Conservation (phyloP, 441 rosid genomes). For the Brassica hybrid region DNA sequence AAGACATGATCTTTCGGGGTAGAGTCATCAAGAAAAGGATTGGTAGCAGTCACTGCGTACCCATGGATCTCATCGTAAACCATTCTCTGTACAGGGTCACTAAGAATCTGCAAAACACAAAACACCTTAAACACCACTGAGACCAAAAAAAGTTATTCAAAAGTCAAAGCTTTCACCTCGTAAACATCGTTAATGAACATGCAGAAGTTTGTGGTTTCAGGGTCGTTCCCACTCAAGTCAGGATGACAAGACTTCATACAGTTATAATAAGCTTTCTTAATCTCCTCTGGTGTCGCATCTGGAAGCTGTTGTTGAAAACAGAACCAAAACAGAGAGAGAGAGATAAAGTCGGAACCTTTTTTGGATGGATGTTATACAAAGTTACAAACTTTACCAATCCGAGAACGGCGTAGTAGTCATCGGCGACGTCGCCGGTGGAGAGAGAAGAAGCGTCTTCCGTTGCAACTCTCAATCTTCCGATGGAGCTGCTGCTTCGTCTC, state of each 20-base stretch:
- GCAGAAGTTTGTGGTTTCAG: conserved; percentile 89
- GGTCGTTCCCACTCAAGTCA: conserved; percentile 82
- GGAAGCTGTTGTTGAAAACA: conserved; percentile 58
- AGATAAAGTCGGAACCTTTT: not conserved
- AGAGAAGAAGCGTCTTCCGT: conserved; percentile 54
- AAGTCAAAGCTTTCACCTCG: too few relatives aligned
- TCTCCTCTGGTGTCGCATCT: conserved; percentile 85
- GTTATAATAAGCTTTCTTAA: conserved; percentile 91
- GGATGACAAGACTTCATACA: conserved; percentile 99
- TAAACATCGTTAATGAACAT: conserved; percentile 93
- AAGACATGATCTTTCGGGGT: conserved; percentile 70
- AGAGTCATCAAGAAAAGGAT: conserved; percentile 89
- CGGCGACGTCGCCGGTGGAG: conserved; percentile 55
- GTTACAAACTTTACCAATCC: conserved; percentile 64
- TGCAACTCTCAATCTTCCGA: conserved; percentile 60
- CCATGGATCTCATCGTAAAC: conserved; percentile 98
- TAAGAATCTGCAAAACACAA: conserved; percentile 94
- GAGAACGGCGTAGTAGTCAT: conserved; percentile 85
- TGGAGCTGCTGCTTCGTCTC: conserved; percentile 42
- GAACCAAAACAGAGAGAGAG: conserved; percentile 2
- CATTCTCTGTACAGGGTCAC: conserved; percentile 96
- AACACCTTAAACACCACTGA: too few relatives aligned
- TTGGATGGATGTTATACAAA: not conserved
- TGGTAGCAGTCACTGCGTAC: conserved; percentile 77
- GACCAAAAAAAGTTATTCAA: too few relatives aligned